A percentile compares a stretch with the other conserved stretches of the same genome.
Conservation (phyloP, 768 basidiomycete genomes). For the Boletellus ananiceps region DNA sequence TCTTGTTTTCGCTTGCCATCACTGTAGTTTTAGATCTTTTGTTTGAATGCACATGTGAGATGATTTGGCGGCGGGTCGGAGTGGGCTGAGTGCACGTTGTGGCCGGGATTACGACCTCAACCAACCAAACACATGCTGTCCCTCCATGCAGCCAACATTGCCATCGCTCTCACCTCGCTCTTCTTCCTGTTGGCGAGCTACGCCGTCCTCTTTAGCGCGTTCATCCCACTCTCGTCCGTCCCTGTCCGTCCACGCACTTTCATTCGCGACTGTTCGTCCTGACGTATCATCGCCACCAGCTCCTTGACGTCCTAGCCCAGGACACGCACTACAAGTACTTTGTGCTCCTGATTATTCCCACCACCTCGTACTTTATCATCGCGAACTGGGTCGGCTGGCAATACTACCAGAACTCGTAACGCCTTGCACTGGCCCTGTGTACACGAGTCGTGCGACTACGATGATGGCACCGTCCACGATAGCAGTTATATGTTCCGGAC, state of each 20-base stretch:
- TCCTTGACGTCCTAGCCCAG: constrained; percentile 55
- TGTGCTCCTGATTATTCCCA: constrained; percentile 70
- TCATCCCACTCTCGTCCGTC: constrained; percentile 50
- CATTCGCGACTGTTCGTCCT: constrained; percentile 1
- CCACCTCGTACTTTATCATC: constrained; percentile 84
- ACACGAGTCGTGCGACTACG: constrained; percentile 7
- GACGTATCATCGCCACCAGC: constrained; percentile 37
- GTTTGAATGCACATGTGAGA: constrained; percentile 17
- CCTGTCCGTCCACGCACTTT: constrained; percentile 37
- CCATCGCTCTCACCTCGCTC: constrained; percentile 42
- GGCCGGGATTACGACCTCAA: constrained; percentile 28
- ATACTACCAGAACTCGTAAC: constrained; percentile 88
- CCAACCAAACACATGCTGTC: constrained; percentile 23
- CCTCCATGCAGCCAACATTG: constrained; percentile 41
- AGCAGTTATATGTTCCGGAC: constrained; percentile 6
- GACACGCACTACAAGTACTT: constrained; percentile 95
- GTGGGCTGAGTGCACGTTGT: constrained; percentile 13
- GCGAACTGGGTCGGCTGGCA: constrained; percentile 99
- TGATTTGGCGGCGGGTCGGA: constrained; percentile 6
- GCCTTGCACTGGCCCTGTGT: neutral
- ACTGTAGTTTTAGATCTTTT: constrained; percentile 29
- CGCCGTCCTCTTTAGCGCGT: constrained; percentile 61
- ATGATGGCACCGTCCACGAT: neutral
- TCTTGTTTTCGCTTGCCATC: constrained; percentile 11
- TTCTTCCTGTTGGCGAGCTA: constrained; percentile 60